These are phyloP conservation scores for Ophiobolus disseminans DNA, from an alignment of 2,329 filamentous ascomycete species.

Conservation along the genomic window DNA sequence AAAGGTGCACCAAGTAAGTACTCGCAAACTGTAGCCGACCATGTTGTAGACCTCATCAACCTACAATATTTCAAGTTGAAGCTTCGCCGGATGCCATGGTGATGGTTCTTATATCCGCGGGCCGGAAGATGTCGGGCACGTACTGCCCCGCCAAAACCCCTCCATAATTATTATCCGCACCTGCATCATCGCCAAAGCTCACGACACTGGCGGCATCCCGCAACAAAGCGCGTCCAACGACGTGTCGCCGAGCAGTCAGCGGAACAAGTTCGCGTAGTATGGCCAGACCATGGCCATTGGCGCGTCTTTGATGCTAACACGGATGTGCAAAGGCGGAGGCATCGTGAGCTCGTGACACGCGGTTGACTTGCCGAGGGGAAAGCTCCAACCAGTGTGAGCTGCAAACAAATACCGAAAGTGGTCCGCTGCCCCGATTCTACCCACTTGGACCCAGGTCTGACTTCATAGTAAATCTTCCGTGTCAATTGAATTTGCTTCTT, in stretches of 20 bases:
- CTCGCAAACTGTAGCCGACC: no score
- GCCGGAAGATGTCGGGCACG: conserved; percentile 37
- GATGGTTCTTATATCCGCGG: conserved; percentile 27
- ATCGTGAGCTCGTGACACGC: conserved; percentile 41
- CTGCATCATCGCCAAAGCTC: conserved; percentile 27
- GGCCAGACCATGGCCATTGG: conserved; percentile 4
- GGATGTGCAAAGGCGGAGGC: conserved; percentile 15
- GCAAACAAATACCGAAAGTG: conserved; percentile 43
- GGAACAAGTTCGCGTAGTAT: neutral
- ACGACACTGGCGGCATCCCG: conserved; percentile 12
- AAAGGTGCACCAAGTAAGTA: no score
- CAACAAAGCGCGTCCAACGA: conserved; percentile 31
- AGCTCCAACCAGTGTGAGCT: conserved; percentile 32
- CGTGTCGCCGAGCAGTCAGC: conserved; percentile 1
- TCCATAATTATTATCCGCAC: conserved; percentile 27
- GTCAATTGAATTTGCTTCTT: conserved; percentile 12
- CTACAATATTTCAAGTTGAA: neutral
- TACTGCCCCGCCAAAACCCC: conserved; percentile 31
- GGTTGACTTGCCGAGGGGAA: conserved; percentile 43
- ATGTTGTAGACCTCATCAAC: neutral
- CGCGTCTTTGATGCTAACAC: conserved; percentile 8
- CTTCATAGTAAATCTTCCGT: conserved; percentile 33
- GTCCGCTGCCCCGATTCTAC: conserved; percentile 49
- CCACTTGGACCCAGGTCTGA: conserved; percentile 44
- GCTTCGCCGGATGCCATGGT: neutral